Evolutionary conservation across 108 stramenopile species (phyloP).

Genomic region (Nannochloropsis salina): DNA sequence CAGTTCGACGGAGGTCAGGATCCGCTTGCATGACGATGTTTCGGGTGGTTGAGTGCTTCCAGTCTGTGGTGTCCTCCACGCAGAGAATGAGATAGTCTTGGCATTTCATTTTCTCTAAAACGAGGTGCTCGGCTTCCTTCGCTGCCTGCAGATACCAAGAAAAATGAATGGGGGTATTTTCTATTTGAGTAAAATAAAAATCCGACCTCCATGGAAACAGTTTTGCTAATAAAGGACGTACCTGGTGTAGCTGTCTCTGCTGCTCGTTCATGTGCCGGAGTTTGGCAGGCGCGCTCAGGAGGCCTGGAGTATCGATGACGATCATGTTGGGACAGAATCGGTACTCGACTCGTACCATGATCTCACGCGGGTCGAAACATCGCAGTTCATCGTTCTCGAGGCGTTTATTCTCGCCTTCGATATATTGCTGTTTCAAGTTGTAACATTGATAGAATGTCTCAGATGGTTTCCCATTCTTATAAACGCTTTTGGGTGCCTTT

Average conservation of each 20-base stretch:
- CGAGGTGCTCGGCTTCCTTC: conserved; percentile 75
- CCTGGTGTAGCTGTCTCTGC: conserved; percentile 62
- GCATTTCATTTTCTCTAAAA: conserved; percentile 72
- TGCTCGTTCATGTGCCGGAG: conserved; percentile 64
- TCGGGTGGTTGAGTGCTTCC: conserved; percentile 80
- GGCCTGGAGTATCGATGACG: conserved; percentile 83
- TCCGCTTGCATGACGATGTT: conserved; percentile 66
- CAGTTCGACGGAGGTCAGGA: conserved; percentile 79
- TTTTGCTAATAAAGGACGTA: not conserved
- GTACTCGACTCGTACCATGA: conserved; percentile 88
- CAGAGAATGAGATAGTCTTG: conserved; percentile 84
- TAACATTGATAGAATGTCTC: no score
- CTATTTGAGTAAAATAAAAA: not conserved
- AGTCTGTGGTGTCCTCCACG: conserved; percentile 87
- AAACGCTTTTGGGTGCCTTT: no score
- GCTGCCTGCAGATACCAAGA: conserved; percentile 55
- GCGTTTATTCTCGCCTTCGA: conserved; percentile 76
- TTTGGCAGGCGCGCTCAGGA: conserved; percentile 55
- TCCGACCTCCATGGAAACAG: not conserved
- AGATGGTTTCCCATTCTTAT: no score
- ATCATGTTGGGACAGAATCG: conserved; percentile 90
- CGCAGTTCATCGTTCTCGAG: conserved; percentile 75
- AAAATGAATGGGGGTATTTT: not conserved
- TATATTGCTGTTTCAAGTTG: conserved; percentile 64
- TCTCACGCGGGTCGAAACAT: conserved; percentile 78